These are phyloP conservation scores for Pezicula neosporulosa DNA, from an alignment of 2,329 filamentous ascomycete species.

Conservation along the genomic window DNA sequence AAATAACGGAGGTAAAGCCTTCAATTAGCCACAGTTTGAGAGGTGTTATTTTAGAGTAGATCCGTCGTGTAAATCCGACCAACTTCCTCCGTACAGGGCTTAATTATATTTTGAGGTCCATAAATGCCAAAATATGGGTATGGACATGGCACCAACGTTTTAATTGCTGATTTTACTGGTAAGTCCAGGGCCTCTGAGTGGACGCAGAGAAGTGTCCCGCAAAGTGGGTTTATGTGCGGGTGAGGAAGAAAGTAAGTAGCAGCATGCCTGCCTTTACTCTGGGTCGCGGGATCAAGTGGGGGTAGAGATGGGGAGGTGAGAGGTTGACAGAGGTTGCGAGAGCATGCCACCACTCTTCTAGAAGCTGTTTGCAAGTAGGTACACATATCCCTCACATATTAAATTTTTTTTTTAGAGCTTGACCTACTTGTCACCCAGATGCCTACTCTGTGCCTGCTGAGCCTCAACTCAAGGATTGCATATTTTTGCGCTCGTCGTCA, in stretches of 20 bases:
- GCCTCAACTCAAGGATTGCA: no score
- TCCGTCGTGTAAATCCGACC: no score
- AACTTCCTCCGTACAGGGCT: no score
- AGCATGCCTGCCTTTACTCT: slow-evolving; percentile 3
- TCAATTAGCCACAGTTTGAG: no score
- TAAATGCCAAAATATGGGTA: no score
- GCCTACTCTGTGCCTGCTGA: no score
- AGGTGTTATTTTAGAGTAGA: no score
- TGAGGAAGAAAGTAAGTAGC: slow-evolving; percentile 1
- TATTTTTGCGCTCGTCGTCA: no score
- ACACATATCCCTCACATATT: background rate
- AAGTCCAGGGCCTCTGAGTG: slow-evolving; percentile 2
- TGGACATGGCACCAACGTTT: background rate
- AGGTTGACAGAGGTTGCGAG: background rate
- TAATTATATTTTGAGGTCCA: no score
- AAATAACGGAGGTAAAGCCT: no score
- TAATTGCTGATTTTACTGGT: background rate
- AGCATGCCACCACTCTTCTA: background rate
- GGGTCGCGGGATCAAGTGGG: slow-evolving; percentile 14
- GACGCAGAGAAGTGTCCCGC: slow-evolving; percentile 4
- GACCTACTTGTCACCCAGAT: no score
- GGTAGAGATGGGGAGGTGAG: slow-evolving; percentile 6
- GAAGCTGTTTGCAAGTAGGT: background rate
- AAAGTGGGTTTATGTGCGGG: slow-evolving; percentile 6
- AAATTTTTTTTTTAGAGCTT: background rate